Percentiles rank a stretch among this genome's conserved stretches.
Evolutionary conservation across 495 filamentous ascomycete genomes (phyloP).

Genomic region (Penicillium atrosanguineum): DNA sequence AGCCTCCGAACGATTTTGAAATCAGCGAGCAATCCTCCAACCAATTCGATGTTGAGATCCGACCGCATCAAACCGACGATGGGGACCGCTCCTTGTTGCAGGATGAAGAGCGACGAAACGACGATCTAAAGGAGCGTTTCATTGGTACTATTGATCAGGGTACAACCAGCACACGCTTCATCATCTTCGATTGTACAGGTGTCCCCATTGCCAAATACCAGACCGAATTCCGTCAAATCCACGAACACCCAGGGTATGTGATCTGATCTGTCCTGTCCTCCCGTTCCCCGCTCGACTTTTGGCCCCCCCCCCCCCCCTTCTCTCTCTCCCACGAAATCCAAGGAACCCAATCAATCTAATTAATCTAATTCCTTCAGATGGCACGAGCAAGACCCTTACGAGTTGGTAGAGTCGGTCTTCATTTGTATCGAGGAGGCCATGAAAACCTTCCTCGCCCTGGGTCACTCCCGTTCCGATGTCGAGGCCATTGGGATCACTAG

Average conservation of each 20-base stretch:
- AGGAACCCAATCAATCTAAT: conserved; percentile 3
- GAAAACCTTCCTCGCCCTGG: conserved; percentile 66
- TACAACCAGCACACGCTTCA: conserved; percentile 88
- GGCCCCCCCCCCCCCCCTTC: not conserved
- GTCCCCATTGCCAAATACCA: conserved; percentile 84
- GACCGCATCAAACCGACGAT: conserved; percentile 33
- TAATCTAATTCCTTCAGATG: conserved; percentile 54
- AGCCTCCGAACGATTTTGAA: conserved; percentile 28
- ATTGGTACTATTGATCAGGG: conserved; percentile 85
- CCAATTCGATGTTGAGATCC: conserved; percentile 23
- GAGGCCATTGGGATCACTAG: conserved; percentile 90
- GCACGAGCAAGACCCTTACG: conserved; percentile 90
- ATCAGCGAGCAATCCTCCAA: not conserved
- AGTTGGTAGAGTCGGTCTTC: conserved; percentile 75
- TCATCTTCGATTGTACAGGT: conserved; percentile 83
- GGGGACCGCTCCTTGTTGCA: conserved; percentile 45
- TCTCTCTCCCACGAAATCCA: too few relatives aligned
- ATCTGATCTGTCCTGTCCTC: conserved; percentile 2
- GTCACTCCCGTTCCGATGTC: conserved; percentile 69
- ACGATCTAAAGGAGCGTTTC: conserved; percentile 47
- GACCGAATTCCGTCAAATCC: conserved; percentile 85
- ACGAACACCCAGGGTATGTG: conserved; percentile 79
- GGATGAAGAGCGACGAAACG: conserved; percentile 31
- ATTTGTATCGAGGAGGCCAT: conserved; percentile 82
- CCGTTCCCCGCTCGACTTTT: not conserved